A percentile compares a stretch with the other conserved stretches of the same genome.
Conservation (phyloP, 2,329 filamentous ascomycete species). For the Xylaria sp. region DNA sequence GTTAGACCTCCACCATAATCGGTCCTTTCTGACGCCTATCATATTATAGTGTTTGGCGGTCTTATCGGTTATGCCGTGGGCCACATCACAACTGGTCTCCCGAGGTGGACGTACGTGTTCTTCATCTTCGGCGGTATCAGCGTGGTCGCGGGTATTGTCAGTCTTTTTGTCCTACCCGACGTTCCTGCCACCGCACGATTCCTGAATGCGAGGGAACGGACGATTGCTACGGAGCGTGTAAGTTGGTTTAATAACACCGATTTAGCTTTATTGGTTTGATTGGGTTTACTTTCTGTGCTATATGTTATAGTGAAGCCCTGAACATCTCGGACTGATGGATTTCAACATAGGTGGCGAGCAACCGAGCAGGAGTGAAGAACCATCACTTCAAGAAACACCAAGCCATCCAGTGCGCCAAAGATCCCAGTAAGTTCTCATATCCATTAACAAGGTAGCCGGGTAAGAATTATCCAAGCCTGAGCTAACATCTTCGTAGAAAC, state of each 20-base stretch:
- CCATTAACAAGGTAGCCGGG: too few relatives aligned
- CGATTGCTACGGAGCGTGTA: slow-evolving; percentile 62
- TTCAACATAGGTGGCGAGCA: slow-evolving; percentile 55
- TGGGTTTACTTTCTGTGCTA: neutral
- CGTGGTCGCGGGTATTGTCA: slow-evolving; percentile 64
- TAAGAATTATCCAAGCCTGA: neutral
- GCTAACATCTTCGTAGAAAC: slow-evolving; percentile 55
- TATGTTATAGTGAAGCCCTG: neutral
- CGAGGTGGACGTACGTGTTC: slow-evolving; percentile 58
- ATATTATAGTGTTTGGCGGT: slow-evolving; percentile 64
- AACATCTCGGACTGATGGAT: neutral
- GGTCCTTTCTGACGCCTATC: neutral
- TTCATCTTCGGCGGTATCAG: slow-evolving; percentile 68
- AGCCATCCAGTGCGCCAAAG: slow-evolving; percentile 58
- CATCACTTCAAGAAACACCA: slow-evolving; percentile 60
- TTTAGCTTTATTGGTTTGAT: too few relatives aligned
- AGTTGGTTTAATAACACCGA: slow-evolving; percentile 12
- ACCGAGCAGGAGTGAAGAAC: slow-evolving; percentile 66
- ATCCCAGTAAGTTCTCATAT: slow-evolving; percentile 49
- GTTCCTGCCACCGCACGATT: slow-evolving; percentile 71
- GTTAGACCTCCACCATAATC: neutral
- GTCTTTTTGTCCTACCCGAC: slow-evolving; percentile 70
- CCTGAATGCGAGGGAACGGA: slow-evolving; percentile 66
- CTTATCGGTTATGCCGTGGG: slow-evolving; percentile 69
- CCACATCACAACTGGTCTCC: slow-evolving; percentile 59